Percentiles rank a stretch among this genome's conserved stretches.
Evolutionary conservation across 768 basidiomycete genomes (phyloP).

Genomic region (Cyathus striatus): DNA sequence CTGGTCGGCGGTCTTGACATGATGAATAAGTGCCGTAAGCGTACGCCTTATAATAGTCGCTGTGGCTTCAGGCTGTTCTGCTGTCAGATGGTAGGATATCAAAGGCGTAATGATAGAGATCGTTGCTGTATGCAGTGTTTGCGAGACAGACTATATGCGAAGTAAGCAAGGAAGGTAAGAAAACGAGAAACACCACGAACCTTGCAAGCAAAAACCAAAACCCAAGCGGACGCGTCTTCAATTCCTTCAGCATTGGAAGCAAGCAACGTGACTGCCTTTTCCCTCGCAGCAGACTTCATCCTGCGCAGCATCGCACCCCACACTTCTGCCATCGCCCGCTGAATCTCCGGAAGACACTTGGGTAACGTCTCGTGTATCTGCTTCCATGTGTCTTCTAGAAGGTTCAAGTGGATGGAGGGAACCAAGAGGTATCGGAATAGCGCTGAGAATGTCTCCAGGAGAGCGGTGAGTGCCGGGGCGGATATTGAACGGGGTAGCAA

Average conservation of each 20-base stretch:
- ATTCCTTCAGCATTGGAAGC: conserved; percentile 41
- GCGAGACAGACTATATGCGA: conserved; percentile 62
- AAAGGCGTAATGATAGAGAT: conserved; percentile 56
- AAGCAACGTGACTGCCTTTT: conserved; percentile 52
- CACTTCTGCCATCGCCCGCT: conserved; percentile 77
- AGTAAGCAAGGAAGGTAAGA: not conserved
- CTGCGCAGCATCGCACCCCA: conserved; percentile 79
- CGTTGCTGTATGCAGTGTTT: conserved; percentile 75
- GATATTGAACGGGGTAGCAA: conserved; percentile 58
- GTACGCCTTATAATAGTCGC: conserved; percentile 63
- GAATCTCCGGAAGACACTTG: conserved; percentile 65
- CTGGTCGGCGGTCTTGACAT: conserved; percentile 66
- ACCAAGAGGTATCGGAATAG: conserved; percentile 73
- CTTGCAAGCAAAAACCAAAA: conserved; percentile 75
- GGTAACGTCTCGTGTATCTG: conserved; percentile 44
- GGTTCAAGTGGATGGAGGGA: conserved; percentile 49
- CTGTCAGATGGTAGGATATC: conserved; percentile 46
- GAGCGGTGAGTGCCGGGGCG: conserved; percentile 50
- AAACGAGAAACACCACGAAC: conserved; percentile 26
- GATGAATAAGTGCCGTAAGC: conserved; percentile 79
- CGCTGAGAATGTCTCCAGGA: conserved; percentile 63
- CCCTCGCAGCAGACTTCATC: conserved; percentile 56
- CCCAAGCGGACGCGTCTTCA: conserved; percentile 70
- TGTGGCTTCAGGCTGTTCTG: conserved; percentile 32
- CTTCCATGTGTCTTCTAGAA: conserved; percentile 59